Evolutionary conservation across 495 filamentous ascomycete genomes (phyloP), one percentile per base, ranked within the genome.

Genomic region (Neurospora cerealis): DNA sequence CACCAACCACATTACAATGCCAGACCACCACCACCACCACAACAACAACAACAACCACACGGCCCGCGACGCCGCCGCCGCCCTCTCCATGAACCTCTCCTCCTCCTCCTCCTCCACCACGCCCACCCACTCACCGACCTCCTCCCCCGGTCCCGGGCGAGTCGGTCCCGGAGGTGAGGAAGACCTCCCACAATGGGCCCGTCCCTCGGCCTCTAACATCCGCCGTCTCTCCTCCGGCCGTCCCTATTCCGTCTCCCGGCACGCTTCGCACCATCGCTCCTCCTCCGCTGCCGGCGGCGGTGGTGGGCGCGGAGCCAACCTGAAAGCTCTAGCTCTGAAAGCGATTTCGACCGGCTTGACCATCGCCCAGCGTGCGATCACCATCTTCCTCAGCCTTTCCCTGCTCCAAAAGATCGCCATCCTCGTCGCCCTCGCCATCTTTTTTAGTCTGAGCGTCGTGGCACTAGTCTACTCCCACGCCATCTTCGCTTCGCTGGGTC

Each of bases 391-490:
- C 46, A 75, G 75, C 46, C 77, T 97, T 78, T 87, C 88, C 13
- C 83, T 86, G 1, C 76, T 87, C 76, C 91, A 97, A 76, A 86
- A 86, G 73, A 81, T 90, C 10, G 84, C 89, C 10, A 75, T 83
- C 0, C 70, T 81, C 24, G 82, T 87, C 69, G 84, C 88, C 21
- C 76, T 91, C 24, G 84, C 85, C 11, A 85, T 77, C 38, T 62
- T 70, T 3, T 24, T 88, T 66, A 83, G 87, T n/a, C 76, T 91
- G 9, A 84, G 85, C 15, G 83, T 95, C 37, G 80, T 92, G 0
- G 91, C 93, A 79, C 81, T 97, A 28, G 79, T 93, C 70, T 95
- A 92, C 81, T 92, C 89, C 39, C 91, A 95, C 77, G 83, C 85
- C 76, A 90, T 97, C 73, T 96, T 97, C 81, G 83, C 87, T 4